A percentile compares a stretch with the other conserved stretches of the same genome.
These are phyloP conservation scores for Zoysia japonica DNA, from an alignment of 176 grass and related monocot species.

Conservation along the genomic window DNA sequence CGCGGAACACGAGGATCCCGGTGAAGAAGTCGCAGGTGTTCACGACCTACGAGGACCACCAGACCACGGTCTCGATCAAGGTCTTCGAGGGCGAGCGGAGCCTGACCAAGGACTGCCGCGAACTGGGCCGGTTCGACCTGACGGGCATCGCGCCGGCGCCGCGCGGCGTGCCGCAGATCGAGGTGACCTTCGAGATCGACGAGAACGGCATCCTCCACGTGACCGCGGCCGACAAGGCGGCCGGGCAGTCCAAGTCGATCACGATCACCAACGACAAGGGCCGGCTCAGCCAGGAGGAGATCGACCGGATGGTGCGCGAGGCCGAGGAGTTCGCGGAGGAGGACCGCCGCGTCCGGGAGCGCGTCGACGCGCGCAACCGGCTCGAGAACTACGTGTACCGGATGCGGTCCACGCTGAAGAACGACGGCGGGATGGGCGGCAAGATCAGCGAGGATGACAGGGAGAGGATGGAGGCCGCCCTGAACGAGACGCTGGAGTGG, in stretches of 20 bases:
- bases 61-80: slow-evolving; percentile 33
- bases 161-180: slow-evolving; percentile 40
- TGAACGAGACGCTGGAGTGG: slow-evolving; percentile 38
- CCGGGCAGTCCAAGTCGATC: slow-evolving; percentile 24
- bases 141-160: slow-evolving; percentile 63
- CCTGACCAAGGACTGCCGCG: slow-evolving; percentile 70
- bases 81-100: slow-evolving; percentile 59
- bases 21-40: slow-evolving; percentile 46
- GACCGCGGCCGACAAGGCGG: slow-evolving; percentile 34
- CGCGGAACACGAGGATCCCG: slow-evolving; percentile 44
- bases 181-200: slow-evolving; percentile 45
- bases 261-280: slow-evolving; percentile 35
- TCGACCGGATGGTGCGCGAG: slow-evolving; percentile 47
- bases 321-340: slow-evolving; percentile 45
- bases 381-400: slow-evolving; percentile 45
- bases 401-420: not conserved
- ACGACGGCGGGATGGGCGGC: not conserved
- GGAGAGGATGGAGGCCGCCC: slow-evolving; percentile 23
- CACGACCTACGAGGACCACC: slow-evolving; percentile 49
- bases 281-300: slow-evolving; percentile 46
- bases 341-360: slow-evolving; percentile 25
- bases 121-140: slow-evolving; percentile 75
- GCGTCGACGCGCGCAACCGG: slow-evolving; percentile 21
- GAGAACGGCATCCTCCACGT: slow-evolving; percentile 41
- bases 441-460: slow-evolving; percentile 26